Evolutionary conservation across 495 filamentous ascomycete genomes (phyloP).

Genomic region (Neurospora sp.): DNA sequence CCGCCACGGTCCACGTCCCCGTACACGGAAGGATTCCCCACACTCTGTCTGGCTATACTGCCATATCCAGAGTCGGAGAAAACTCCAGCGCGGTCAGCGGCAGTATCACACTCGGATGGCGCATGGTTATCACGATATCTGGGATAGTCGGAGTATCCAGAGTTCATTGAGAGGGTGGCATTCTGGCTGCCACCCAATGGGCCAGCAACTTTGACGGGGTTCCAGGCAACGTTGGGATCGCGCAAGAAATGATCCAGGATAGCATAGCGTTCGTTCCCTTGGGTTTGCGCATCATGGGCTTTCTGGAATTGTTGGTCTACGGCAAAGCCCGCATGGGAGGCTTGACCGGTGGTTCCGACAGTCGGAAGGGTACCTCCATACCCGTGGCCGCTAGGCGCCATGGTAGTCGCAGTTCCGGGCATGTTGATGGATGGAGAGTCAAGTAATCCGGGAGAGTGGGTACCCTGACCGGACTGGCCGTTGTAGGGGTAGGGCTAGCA

Average conservation of each 20-base stretch:
- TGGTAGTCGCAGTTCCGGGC: not conserved
- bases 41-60: conserved; percentile 30
- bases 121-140: conserved; percentile 17
- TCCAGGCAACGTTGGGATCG: conserved; percentile 1
- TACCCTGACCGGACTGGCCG: not conserved
- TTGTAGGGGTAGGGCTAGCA: not conserved
- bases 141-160: not conserved
- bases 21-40: conserved; percentile 39
- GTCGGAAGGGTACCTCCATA: not conserved
- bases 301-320: not conserved
- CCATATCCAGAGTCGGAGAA: conserved; percentile 58
- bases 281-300: not conserved
- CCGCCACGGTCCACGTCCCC: conserved; percentile 26
- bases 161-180: not conserved
- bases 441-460: not conserved
- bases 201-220: not conserved
- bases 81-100: conserved; percentile 33
- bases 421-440: not conserved
- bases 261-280: not conserved
- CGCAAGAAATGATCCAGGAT: conserved; percentile 2
- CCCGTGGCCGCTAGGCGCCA: not conserved
- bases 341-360: not conserved
- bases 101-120: conserved; percentile 47
- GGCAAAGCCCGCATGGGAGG: not conserved
- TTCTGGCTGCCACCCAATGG: not conserved